phyloP scores from a whole-genome alignment of 2,329 filamentous ascomycete species.

The Aspergillus unguis region DNA sequence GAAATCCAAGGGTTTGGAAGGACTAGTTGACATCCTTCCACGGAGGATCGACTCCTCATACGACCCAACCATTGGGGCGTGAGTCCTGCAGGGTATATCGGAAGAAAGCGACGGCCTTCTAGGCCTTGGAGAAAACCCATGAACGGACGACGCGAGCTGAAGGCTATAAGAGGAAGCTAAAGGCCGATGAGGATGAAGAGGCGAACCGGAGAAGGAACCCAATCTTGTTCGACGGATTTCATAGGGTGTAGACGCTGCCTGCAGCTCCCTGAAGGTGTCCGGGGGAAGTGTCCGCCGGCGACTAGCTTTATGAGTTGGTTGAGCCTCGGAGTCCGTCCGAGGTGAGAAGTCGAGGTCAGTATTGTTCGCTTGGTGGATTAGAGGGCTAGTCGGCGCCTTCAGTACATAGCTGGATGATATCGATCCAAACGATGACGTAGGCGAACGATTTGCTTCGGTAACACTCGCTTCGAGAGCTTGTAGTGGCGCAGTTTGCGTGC shows the following conservation, averaged over 20 bases:
- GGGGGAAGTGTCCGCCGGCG: slow-evolving; percentile 72
- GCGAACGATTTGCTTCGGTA: slow-evolving; percentile 32
- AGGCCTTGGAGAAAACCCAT: slow-evolving; percentile 38
- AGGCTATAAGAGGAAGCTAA: slow-evolving; percentile 59
- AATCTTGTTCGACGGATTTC: slow-evolving; percentile 50
- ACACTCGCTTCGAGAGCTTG: slow-evolving; percentile 16
- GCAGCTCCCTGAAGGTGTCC: slow-evolving; percentile 52
- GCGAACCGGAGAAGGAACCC: slow-evolving; percentile 64
- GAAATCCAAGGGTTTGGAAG: slow-evolving; percentile 88
- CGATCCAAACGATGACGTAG: slow-evolving; percentile 64
- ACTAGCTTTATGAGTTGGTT: slow-evolving; percentile 49
- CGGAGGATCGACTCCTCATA: slow-evolving; percentile 96
- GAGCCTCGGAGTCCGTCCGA: slow-evolving; percentile 51
- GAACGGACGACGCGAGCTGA: slow-evolving; percentile 47
- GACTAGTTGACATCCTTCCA: slow-evolving; percentile 93
- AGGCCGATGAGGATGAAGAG: slow-evolving; percentile 74
- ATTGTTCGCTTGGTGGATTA: slow-evolving; percentile 85
- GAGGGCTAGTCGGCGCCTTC: slow-evolving; percentile 83
- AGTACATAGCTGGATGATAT: slow-evolving; percentile 77
- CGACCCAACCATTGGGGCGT: slow-evolving; percentile 94
- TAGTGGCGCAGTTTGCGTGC: slow-evolving; percentile 16
- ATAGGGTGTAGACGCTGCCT: slow-evolving; percentile 38
- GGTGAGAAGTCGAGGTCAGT: slow-evolving; percentile 67
- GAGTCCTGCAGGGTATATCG: slow-evolving; percentile 74
- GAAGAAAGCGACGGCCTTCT: slow-evolving; percentile 68